Base-by-base conservation (phyloP, 2,329 filamentous ascomycete genomes). In the Ophiostoma angusticollis region DNA sequence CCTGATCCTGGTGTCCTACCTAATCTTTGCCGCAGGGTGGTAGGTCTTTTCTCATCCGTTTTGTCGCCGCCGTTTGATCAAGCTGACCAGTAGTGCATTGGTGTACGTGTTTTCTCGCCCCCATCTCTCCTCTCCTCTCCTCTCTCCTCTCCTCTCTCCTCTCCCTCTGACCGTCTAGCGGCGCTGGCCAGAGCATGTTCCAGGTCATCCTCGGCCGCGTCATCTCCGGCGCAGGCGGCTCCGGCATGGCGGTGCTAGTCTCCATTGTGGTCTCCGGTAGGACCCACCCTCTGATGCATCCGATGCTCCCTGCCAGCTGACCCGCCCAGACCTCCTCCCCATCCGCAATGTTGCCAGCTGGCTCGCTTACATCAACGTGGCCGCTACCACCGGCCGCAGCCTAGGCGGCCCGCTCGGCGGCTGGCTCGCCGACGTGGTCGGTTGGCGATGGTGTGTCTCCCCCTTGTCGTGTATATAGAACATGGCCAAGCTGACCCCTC, bases 371-470 rank as follows among this genome's bases (percentile, higher is more conserved):
- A 58, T 70, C 40, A 72, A 73, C 31, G 58, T 73, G 0, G 62
- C 66, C 9, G 61, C 65, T 9, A 72, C 69, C 0, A 58, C 61
- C 2, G 69, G 68, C 2, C 58, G 70, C 25, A 69, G 65, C 31
- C 48, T 72, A 0, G 70, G 70, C 2, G 69, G 68, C 0, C 69
- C 68, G 3, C 41, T 78, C 0, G 78, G 77, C 1, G 78, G 77
- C 2, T 70, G 64, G 49, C 54, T 80, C 2, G 69, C 74, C 1
- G 73, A 80, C 45, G 65, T 67, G 0, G 63, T 80, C 11, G 77
- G 77, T 13, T 82, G 77, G 78, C 60, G 78, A 54, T 78, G 74
- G 74, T 72, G 58, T 51, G 3, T 22, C 12, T 13, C 5, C n/a
- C n/a, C n/a, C n/a, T n/a, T n/a, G n/a, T n/a, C n/a, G n/a, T n/a